phyloP scores from a whole-genome alignment of 768 basidiomycete species.

The Pleurotus pulmonarius region DNA sequence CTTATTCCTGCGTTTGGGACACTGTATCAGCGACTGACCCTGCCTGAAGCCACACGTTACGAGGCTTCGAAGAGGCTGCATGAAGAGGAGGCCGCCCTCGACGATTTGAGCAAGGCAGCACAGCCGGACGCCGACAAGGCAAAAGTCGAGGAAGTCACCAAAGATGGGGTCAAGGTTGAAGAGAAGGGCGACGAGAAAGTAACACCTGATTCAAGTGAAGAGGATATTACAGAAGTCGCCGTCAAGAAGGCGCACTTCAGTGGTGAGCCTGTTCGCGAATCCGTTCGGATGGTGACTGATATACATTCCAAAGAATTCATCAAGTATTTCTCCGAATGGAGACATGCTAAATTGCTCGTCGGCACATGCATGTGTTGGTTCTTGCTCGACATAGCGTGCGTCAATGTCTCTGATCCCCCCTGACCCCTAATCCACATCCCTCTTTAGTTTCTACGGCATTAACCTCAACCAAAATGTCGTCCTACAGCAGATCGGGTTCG shows the following conservation, averaged over 20 bases:
- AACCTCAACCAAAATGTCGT: slow-evolving; percentile 60
- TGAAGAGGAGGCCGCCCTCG: slow-evolving; percentile 22
- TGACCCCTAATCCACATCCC: neutral
- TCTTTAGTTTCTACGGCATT: slow-evolving; percentile 58
- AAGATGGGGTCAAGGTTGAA: slow-evolving; percentile 11
- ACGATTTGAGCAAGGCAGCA: slow-evolving; percentile 31
- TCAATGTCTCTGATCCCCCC: slow-evolving; percentile 1
- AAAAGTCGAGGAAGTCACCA: slow-evolving; percentile 9
- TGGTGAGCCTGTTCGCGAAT: slow-evolving; percentile 25
- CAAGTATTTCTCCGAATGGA: slow-evolving; percentile 69
- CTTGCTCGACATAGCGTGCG: slow-evolving; percentile 67
- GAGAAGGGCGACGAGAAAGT: slow-evolving; percentile 11
- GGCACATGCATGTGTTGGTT: slow-evolving; percentile 75
- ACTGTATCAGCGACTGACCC: slow-evolving; percentile 71
- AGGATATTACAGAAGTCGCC: slow-evolving; percentile 17
- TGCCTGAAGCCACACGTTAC: slow-evolving; percentile 64
- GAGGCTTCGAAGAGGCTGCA: slow-evolving; percentile 36
- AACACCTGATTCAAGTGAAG: slow-evolving; percentile 5
- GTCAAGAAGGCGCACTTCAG: slow-evolving; percentile 49
- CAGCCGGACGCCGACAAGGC: slow-evolving; percentile 22
- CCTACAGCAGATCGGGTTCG: slow-evolving; percentile 52
- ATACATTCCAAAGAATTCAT: slow-evolving; percentile 46
- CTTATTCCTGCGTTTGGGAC: slow-evolving; percentile 72
- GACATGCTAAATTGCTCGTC: slow-evolving; percentile 61
- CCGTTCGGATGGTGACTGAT: too few species aligned